A percentile compares a stretch with the other conserved stretches of the same genome.
Evolutionary conservation across 306 rosid species (phyloP).

Genomic region (Vigna nakashimae): DNA sequence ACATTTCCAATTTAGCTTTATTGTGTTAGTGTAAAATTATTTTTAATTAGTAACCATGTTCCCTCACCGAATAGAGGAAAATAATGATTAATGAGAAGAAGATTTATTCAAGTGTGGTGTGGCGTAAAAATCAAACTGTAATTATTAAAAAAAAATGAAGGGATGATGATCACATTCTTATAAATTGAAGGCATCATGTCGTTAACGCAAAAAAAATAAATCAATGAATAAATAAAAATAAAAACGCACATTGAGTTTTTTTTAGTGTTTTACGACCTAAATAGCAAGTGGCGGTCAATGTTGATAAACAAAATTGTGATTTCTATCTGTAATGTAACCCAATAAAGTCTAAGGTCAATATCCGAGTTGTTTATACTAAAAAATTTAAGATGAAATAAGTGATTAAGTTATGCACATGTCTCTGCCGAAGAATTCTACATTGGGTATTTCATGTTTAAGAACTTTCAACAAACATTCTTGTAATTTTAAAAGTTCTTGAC

Average conservation of each 20-base stretch:
- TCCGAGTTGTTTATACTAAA: too few relatives aligned
- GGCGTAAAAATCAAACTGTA: neutral
- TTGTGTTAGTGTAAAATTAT: neutral
- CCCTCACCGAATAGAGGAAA: neutral
- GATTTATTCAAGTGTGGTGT: neutral
- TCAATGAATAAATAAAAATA: too few relatives aligned
- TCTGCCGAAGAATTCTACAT: too few relatives aligned
- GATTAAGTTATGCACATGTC: too few relatives aligned
- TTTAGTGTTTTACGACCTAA: too few relatives aligned
- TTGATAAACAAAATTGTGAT: neutral
- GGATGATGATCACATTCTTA: neutral
- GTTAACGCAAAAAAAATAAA: too few relatives aligned
- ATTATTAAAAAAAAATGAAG: neutral
- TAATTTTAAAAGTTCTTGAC: neutral
- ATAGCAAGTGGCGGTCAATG: too few relatives aligned
- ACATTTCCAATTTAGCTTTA: conserved; percentile 13
- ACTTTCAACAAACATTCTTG: neutral
- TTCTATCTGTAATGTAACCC: neutral
- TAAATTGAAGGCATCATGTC: neutral
- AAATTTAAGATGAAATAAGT: too few relatives aligned
- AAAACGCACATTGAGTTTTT: neutral
- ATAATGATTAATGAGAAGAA: neutral
- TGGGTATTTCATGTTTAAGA: too few relatives aligned
- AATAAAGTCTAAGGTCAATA: neutral
- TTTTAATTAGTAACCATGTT: conserved; percentile 16